Evolutionary conservation across 306 rosid genomes (phyloP).

Genomic region (Rubus parviflorus): DNA sequence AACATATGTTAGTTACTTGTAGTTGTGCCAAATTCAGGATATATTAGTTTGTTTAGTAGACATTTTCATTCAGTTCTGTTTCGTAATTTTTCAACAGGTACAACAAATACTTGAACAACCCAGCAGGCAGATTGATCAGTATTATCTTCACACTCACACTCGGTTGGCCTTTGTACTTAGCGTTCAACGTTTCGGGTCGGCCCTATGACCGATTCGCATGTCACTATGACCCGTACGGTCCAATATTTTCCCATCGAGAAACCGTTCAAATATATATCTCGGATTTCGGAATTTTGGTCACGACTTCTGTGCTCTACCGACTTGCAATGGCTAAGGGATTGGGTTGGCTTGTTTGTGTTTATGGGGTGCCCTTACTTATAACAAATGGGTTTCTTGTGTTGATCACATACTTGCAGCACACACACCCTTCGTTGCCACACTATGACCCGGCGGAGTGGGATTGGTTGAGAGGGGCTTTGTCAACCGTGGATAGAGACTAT

Average conservation of each 20-base stretch:
- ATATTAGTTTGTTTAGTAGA: neutral
- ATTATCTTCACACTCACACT: slow-evolving; percentile 48
- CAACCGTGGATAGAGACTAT: slow-evolving; percentile 71
- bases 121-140: slow-evolving; percentile 41
- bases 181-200: slow-evolving; percentile 61
- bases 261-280: slow-evolving; percentile 46
- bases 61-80: neutral
- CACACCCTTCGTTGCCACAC: slow-evolving; percentile 66
- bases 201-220: slow-evolving; percentile 52
- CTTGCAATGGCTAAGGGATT: slow-evolving; percentile 43
- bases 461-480: slow-evolving; percentile 74
- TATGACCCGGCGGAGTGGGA: slow-evolving; percentile 80
- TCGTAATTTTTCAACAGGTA: slow-evolving; percentile 25
- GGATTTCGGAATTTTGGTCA: slow-evolving; percentile 39
- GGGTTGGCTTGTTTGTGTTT: slow-evolving; percentile 43
- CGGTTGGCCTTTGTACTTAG: slow-evolving; percentile 75
- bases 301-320: slow-evolving; percentile 33
- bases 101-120: slow-evolving; percentile 54
- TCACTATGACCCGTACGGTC: slow-evolving; percentile 67
- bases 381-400: slow-evolving; percentile 64
- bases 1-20: neutral
- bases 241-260: slow-evolving; percentile 55
- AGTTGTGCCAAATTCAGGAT: neutral
- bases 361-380: slow-evolving; percentile 53
- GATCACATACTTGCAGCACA: slow-evolving; percentile 72